These are phyloP conservation scores for Golovinomyces cichoracearum DNA, from an alignment of 2,329 filamentous ascomycete genomes.

Conservation along the genomic window DNA sequence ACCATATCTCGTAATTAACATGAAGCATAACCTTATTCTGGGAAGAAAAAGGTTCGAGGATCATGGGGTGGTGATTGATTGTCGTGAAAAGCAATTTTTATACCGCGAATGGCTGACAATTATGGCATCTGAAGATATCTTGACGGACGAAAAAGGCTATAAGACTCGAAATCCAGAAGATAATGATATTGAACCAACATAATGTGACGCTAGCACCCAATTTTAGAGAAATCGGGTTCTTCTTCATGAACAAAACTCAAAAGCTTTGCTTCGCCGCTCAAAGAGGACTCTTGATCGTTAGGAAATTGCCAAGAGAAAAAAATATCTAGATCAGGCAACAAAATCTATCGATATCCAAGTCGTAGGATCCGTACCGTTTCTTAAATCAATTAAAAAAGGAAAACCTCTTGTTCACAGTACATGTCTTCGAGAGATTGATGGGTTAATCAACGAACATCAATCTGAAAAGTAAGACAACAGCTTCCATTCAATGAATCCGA, in stretches of 20 bases:
- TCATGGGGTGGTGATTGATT: not conserved
- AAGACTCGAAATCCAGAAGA: not conserved
- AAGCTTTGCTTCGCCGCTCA: not conserved
- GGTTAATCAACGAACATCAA: not conserved
- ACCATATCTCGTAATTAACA: not conserved
- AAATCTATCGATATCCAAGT: not conserved
- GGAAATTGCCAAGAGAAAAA: not conserved
- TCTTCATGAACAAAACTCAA: not conserved
- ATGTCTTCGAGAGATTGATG: not conserved
- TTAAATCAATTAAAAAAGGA: not conserved
- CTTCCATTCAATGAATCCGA: not conserved
- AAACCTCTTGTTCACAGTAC: not conserved
- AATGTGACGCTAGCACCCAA: no score
- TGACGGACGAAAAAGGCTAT: not conserved
- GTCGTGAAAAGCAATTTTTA: not conserved
- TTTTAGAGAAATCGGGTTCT: not conserved
- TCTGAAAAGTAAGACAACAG: not conserved
- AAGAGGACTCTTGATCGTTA: not conserved
- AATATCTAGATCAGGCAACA: no score
- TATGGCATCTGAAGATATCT: not conserved
- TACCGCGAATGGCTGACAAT: not conserved
- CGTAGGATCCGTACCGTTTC: not conserved
- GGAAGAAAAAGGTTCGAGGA: not conserved
- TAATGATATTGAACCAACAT: not conserved
- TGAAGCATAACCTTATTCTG: not conserved